Percentiles rank a stretch among this genome's conserved stretches.
These are phyloP conservation scores for Epicoccum nigrum DNA, from an alignment of 2,329 filamentous ascomycete species.

Conservation along the genomic window DNA sequence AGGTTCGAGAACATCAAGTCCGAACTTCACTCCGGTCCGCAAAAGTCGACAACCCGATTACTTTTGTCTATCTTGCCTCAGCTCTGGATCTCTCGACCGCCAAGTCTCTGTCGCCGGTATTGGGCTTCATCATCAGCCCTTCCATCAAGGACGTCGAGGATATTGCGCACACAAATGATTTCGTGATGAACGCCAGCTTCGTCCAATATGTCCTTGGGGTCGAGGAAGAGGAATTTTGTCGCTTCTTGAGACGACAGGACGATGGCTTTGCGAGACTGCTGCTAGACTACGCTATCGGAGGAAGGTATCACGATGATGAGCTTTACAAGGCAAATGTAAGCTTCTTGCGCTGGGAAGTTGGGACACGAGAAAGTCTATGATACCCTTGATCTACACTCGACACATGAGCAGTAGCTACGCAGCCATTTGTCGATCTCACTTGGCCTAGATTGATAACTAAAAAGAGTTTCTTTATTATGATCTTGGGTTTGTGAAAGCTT, in stretches of 20 bases:
- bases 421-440: no score
- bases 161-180: constrained; percentile 19
- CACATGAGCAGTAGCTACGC: no score
- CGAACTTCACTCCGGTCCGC: constrained; percentile 15
- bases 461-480: no score
- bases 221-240: constrained; percentile 27
- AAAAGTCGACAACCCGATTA: constrained; percentile 18
- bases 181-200: constrained; percentile 31
- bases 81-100: constrained; percentile 12
- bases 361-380: constrained; percentile 28
- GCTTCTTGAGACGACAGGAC: constrained; percentile 30
- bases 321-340: constrained; percentile 27
- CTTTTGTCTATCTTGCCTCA: constrained; percentile 28
- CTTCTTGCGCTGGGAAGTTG: constrained; percentile 31
- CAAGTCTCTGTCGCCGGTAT: constrained; percentile 16
- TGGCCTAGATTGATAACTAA: no score
- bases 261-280: constrained; percentile 24
- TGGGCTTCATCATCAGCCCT: constrained; percentile 24
- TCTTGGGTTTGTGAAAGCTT: no score
- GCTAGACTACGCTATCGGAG: constrained; percentile 30
- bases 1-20: constrained; percentile 22
- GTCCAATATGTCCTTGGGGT: constrained; percentile 26
- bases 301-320: constrained; percentile 21
- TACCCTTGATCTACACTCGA: no score
- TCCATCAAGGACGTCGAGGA: constrained; percentile 27